These are phyloP conservation scores for Candida sithepensis DNA, from an alignment of 805 yeast species.

Conservation along the genomic window DNA sequence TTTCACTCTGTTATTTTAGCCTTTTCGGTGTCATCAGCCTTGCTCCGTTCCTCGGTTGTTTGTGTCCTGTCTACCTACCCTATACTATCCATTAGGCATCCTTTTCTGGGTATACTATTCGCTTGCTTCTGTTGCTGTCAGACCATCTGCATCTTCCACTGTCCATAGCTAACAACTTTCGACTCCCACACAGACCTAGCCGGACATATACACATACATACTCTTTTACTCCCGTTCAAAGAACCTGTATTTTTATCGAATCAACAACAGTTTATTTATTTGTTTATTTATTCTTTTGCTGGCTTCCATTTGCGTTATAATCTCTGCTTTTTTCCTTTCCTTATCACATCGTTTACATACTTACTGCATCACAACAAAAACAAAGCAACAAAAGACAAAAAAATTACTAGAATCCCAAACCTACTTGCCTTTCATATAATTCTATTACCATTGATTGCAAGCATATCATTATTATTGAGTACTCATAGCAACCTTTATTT, in stretches of 20 bases:
- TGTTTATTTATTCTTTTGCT: neutral
- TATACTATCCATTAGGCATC: neutral
- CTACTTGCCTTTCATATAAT: no score
- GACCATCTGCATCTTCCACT: neutral
- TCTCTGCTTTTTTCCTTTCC: neutral
- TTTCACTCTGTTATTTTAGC: neutral
- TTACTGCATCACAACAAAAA: neutral
- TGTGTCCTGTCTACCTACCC: neutral
- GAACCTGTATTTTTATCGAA: slow-evolving; percentile 1
- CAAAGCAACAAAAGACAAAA: neutral
- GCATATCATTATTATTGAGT: neutral
- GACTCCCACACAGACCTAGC: neutral
- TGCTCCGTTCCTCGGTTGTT: no score
- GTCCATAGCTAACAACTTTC: neutral
- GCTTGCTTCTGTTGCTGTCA: neutral
- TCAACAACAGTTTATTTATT: neutral
- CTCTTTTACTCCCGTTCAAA: neutral
- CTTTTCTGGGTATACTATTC: neutral
- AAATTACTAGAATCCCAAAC: neutral
- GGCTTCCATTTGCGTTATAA: neutral
- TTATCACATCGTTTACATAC: neutral
- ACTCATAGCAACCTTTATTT: neutral
- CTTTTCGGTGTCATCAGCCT: no score
- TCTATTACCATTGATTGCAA: no score
- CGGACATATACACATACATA: neutral